Evolutionary conservation across 768 basidiomycete genomes (phyloP).

Genomic region (Macrolepiota dolichaula): DNA sequence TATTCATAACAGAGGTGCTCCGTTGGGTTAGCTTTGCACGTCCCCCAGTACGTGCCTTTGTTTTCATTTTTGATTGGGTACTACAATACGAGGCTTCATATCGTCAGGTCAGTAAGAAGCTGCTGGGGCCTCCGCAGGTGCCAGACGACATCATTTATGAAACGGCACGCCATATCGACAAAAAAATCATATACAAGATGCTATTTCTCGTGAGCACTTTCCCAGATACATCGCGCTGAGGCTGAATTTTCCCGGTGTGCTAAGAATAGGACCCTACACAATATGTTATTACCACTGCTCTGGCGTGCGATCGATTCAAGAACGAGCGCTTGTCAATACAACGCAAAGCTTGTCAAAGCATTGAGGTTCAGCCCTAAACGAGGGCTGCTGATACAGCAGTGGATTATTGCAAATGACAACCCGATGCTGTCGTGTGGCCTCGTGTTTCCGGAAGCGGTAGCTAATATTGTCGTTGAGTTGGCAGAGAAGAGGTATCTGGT

Average conservation of each 20-base stretch:
- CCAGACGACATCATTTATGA: slow-evolving; percentile 4
- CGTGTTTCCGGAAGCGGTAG: background rate
- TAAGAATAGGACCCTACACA: background rate
- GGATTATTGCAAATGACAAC: background rate
- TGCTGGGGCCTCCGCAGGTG: background rate
- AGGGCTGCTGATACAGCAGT: background rate
- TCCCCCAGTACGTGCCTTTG: no score
- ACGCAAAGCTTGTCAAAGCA: background rate
- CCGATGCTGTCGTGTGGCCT: background rate
- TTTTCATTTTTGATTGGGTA: background rate
- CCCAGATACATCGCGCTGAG: background rate
- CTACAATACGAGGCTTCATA: background rate
- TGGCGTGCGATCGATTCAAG: background rate
- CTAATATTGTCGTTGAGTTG: background rate
- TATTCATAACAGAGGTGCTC: no score
- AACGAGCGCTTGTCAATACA: background rate
- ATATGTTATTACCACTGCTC: background rate
- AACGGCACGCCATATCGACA: background rate
- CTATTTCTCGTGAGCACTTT: background rate
- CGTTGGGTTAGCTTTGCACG: no score
- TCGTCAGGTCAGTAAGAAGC: background rate
- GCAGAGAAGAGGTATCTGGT: background rate
- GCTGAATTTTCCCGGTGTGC: background rate
- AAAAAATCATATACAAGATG: background rate
- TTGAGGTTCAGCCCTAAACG: background rate